phyloP scores from a whole-genome alignment of 768 basidiomycete species.

The Leucocoprinus birnbaumii region DNA sequence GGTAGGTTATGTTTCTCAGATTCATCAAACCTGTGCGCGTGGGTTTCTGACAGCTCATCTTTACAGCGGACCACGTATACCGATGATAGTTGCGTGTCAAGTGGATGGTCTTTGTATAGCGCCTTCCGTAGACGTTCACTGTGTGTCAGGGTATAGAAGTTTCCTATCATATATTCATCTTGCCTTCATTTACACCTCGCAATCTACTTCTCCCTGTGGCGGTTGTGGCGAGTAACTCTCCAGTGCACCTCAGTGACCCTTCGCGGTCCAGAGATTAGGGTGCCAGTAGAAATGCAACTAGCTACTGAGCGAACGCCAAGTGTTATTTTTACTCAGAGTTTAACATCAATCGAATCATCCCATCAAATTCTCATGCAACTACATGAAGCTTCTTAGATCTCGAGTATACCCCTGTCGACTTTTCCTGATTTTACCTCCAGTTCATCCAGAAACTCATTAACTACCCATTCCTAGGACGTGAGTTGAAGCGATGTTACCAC shows the following conservation, averaged over 20 bases:
- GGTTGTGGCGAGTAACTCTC: background rate
- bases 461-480: background rate
- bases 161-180: slow-evolving; percentile 12
- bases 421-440: background rate
- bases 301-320: background rate
- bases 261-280: background rate
- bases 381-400: slow-evolving; percentile 2
- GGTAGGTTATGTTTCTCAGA: slow-evolving; percentile 38
- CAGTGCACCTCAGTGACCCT: background rate
- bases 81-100: slow-evolving; percentile 41
- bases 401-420: slow-evolving; percentile 7
- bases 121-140: slow-evolving; percentile 12
- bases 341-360: too few species aligned
- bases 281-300: too few species aligned
- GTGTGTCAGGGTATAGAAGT: slow-evolving; percentile 12
- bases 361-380: slow-evolving; percentile 4
- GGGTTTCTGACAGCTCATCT: slow-evolving; percentile 20
- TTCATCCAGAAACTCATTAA: background rate
- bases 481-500: background rate
- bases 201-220: background rate
- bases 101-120: slow-evolving; percentile 3
- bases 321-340: slow-evolving; percentile 9
- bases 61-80: slow-evolving; percentile 81
- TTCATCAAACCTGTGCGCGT: slow-evolving; percentile 10
- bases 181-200: background rate